Evolutionary conservation across 495 filamentous ascomycete species (phyloP).

Genomic region (Pyronema omphalodes): DNA sequence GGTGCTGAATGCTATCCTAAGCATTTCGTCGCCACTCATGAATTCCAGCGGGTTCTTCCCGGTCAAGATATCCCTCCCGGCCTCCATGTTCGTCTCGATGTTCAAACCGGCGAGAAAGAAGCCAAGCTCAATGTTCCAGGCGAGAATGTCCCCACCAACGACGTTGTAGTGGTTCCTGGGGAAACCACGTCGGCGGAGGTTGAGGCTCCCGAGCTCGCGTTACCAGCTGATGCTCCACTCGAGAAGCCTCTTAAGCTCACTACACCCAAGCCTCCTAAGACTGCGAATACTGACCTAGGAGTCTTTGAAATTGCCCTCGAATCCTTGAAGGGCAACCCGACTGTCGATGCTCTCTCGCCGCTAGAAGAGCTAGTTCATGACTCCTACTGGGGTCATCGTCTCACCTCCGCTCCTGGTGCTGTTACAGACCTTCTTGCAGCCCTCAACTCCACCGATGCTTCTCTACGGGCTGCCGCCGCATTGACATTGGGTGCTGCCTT

Average conservation of each 20-base stretch:
- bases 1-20: conserved; percentile 45
- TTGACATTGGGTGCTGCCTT: conserved; percentile 35
- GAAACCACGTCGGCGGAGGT: conserved; percentile 25
- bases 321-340: conserved; percentile 22
- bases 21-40: conserved; percentile 39
- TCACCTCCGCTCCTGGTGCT: conserved; percentile 31
- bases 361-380: conserved; percentile 41
- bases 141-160: conserved; percentile 26
- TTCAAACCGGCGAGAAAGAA: conserved; percentile 42
- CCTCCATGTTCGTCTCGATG: conserved; percentile 44
- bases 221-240: conserved; percentile 5
- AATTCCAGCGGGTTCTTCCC: conserved; percentile 41
- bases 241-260: conserved; percentile 21
- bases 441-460: conserved; percentile 11
- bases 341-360: conserved; percentile 9
- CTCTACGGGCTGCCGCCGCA: conserved; percentile 30
- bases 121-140: conserved; percentile 40
- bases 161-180: conserved; percentile 26
- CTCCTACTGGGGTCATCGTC: conserved; percentile 49
- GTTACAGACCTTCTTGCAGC: conserved; percentile 16
- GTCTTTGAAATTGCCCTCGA: conserved; percentile 30
- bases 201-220: conserved; percentile 3
- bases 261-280: conserved; percentile 3
- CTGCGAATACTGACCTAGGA: conserved; percentile 19
- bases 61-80: conserved; percentile 47